Evolutionary conservation across 2,329 filamentous ascomycete species (phyloP).

Genomic region (Aureobasidium sp.): DNA sequence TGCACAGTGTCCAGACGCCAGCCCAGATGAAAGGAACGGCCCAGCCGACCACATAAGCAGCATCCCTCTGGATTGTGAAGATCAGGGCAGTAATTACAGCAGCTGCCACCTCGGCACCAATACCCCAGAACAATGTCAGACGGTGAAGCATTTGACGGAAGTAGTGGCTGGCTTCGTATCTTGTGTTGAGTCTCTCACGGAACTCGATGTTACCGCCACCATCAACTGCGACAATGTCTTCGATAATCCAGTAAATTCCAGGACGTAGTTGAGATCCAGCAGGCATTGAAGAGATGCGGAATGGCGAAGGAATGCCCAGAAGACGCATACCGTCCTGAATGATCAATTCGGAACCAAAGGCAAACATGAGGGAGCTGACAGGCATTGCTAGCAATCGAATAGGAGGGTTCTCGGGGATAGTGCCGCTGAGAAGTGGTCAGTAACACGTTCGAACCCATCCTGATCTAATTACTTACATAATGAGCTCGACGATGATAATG

Average conservation of each 20-base stretch:
- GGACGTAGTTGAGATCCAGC: constrained; percentile 45
- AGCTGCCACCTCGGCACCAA: constrained; percentile 37
- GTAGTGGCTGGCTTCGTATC: constrained; percentile 47
- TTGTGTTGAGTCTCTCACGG: constrained; percentile 43
- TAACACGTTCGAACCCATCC: background rate
- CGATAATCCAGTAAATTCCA: constrained; percentile 48
- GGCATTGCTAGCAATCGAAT: constrained; percentile 50
- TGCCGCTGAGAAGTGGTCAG: constrained; percentile 32
- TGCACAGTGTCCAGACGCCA: constrained; percentile 40
- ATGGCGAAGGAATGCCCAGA: constrained; percentile 39
- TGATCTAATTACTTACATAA: constrained; percentile 34
- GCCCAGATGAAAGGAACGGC: constrained; percentile 44
- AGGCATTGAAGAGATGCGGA: constrained; percentile 47
- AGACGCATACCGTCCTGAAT: constrained; percentile 43
- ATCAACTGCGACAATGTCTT: constrained; percentile 48
- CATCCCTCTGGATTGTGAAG: constrained; percentile 41
- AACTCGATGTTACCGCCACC: constrained; percentile 47
- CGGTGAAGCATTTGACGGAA: constrained; percentile 48
- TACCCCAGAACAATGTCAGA: constrained; percentile 47
- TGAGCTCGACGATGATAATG: constrained; percentile 50
- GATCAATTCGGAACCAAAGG: constrained; percentile 45
- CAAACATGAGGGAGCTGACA: constrained; percentile 44
- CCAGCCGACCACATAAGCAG: constrained; percentile 45
- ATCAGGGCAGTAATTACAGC: constrained; percentile 38
- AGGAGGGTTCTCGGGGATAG: constrained; percentile 40